Percentiles rank a stretch among this genome's conserved stretches.
Evolutionary conservation across 176 grass and related monocot genomes (phyloP).

Genomic region (Triticum turgidum): DNA sequence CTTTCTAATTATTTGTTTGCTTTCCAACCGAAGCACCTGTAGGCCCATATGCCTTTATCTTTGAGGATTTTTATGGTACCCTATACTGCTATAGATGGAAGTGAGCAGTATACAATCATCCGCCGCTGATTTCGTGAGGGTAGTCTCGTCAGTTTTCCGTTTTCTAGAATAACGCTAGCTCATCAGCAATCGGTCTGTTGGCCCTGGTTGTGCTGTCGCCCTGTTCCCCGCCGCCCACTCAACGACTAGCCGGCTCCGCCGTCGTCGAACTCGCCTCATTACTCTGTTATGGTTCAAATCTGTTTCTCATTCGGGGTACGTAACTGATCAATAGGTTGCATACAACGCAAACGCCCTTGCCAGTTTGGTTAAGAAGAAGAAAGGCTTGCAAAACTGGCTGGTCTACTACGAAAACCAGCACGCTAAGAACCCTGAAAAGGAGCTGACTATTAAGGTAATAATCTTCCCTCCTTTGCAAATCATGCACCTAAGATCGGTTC

Average conservation of each 20-base stretch:
- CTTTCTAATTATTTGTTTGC: background rate
- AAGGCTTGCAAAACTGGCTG: slow-evolving; percentile 84
- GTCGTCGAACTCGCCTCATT: too few species aligned
- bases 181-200: too few species aligned
- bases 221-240: too few species aligned
- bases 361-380: slow-evolving; percentile 64
- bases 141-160: too few species aligned
- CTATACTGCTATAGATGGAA: too few species aligned
- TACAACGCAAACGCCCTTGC: slow-evolving; percentile 90
- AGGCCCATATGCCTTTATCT: background rate
- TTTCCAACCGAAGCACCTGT: background rate
- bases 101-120: too few species aligned
- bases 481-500: background rate
- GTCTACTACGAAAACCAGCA: slow-evolving; percentile 89
- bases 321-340: slow-evolving; percentile 50
- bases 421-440: slow-evolving; percentile 47
- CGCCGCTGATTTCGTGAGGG: too few species aligned
- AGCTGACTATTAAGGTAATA: slow-evolving; percentile 72
- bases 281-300: background rate
- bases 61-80: too few species aligned
- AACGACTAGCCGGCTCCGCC: too few species aligned
- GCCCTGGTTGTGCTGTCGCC: too few species aligned
- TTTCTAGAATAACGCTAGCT: too few species aligned
- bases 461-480: background rate
- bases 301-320: background rate